Evolutionary conservation across 2,329 filamentous ascomycete species (phyloP), one percentile per base, ranked within the genome.

Genomic region (Aspergillus oerlinghausenensis): DNA sequence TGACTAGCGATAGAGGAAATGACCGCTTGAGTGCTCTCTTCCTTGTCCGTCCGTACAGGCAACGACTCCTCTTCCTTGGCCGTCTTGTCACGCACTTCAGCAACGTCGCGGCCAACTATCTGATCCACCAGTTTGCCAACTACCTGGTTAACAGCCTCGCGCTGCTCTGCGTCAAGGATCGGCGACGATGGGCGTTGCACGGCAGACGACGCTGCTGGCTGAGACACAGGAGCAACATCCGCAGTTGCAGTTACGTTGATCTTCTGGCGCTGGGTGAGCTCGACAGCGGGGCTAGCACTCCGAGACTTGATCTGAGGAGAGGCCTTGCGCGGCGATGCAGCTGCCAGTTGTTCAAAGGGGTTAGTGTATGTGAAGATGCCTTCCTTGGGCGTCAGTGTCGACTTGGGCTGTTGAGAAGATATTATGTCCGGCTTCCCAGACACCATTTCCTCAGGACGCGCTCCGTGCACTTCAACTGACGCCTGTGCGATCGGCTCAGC

Each of bases 61-160:
- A 62, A 50, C 14, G 43, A 55, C 63, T 82, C 79, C 47, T 80
- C 73, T 68, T 84, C 81, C 59, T 79, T 76, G 43, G 83, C 77
- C 14, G 82, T 80, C 66, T 80, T 79, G 38, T 82, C 83, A 55
- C 90, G 74, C 49, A 87, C 86, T 67, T 88, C 83, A 64, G 86
- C 84, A 2, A 88, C 86, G 66, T 86, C 77, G 61, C 82, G 80
- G 53, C 21, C 21, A 14, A 82, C 79, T 48, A 84, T 80, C 63
- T 82, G 75, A 59, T 79, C 77, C 47, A 87, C 88, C 61, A 92
- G 78, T 45, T 85, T 86, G 62, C 79, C 82, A 43, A 92, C 79
- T 26, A 88, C 86, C 55, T 90, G 84, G 21, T 88, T 80, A 29
- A 94, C 88, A 51, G 86, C 88, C 72, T 90, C 87, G 62, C 79